These are phyloP conservation scores for Tetrahymena borealis DNA, from an alignment of 73 alveolate species.

Conservation along the genomic window DNA sequence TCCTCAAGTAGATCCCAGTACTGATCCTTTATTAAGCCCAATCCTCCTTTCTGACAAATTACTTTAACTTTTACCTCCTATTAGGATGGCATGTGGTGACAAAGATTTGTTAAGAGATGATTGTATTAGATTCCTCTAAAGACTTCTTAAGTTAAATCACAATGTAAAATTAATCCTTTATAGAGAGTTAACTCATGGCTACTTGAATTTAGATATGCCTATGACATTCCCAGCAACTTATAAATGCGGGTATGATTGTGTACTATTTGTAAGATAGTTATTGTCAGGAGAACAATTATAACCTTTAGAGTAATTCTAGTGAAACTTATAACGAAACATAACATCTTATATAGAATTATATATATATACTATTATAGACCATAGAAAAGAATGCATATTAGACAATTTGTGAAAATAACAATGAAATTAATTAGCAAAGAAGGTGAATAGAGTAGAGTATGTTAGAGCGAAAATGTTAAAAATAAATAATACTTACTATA, in stretches of 20 bases:
- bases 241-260: neutral
- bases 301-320: neutral
- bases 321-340: too few species aligned
- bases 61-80: constrained; percentile 41
- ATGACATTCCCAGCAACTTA: neutral
- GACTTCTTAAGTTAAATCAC: neutral
- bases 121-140: constrained; percentile 18
- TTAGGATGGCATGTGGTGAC: constrained; percentile 49
- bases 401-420: too few species aligned
- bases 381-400: neutral
- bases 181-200: constrained; percentile 37
- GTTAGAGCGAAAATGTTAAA: too few species aligned
- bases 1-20: constrained; percentile 35
- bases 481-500: too few species aligned
- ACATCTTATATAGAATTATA: too few species aligned
- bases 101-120: constrained; percentile 28
- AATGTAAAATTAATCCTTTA: neutral
- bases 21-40: constrained; percentile 68
- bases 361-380: neutral
- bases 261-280: neutral
- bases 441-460: too few species aligned
- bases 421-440: too few species aligned
- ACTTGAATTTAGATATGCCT: constrained; percentile 39
- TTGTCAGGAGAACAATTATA: neutral
- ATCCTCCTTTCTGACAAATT: constrained; percentile 12